Evolutionary conservation across 139 green algal genomes (phyloP).

Genomic region (Chlamydomonas sp.): DNA sequence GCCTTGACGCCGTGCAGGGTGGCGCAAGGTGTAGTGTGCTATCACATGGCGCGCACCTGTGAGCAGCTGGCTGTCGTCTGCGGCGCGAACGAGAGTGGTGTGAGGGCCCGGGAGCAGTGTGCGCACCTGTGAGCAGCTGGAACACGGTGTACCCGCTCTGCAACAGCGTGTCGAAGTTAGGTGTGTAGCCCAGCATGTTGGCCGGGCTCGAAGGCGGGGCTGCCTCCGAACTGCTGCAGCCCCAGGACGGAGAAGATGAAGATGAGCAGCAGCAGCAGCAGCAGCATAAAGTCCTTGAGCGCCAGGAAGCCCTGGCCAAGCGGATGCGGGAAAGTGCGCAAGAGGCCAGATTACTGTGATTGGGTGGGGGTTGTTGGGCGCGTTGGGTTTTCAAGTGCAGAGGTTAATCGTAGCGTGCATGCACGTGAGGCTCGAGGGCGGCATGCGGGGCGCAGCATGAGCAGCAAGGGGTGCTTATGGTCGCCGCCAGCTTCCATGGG

Average conservation of each 20-base stretch:
- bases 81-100: too few relatives aligned
- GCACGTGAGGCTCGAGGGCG: not conserved
- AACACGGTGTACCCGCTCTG: slow-evolving; percentile 58
- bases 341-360: too few relatives aligned
- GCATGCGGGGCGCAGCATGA: not conserved
- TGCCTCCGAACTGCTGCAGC: slow-evolving; percentile 49
- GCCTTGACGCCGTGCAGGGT: too few relatives aligned
- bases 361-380: not conserved
- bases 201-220: slow-evolving; percentile 19
- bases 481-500: too few relatives aligned
- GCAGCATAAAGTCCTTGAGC: slow-evolving; percentile 45
- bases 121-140: slow-evolving; percentile 4
- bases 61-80: too few relatives aligned
- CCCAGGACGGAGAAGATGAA: slow-evolving; percentile 61
- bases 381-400: too few relatives aligned
- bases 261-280: slow-evolving; percentile 48
- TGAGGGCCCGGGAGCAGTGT: not conserved
- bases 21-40: too few relatives aligned
- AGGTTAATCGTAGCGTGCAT: too few relatives aligned
- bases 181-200: slow-evolving; percentile 32
- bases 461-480: not conserved
- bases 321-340: too few relatives aligned
- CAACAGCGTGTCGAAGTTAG: slow-evolving; percentile 61
- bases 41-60: too few relatives aligned
- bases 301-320: slow-evolving; percentile 9